Conservation (phyloP, 495 filamentous ascomycete genomes). For the Parathielavia hyrcaniae region DNA sequence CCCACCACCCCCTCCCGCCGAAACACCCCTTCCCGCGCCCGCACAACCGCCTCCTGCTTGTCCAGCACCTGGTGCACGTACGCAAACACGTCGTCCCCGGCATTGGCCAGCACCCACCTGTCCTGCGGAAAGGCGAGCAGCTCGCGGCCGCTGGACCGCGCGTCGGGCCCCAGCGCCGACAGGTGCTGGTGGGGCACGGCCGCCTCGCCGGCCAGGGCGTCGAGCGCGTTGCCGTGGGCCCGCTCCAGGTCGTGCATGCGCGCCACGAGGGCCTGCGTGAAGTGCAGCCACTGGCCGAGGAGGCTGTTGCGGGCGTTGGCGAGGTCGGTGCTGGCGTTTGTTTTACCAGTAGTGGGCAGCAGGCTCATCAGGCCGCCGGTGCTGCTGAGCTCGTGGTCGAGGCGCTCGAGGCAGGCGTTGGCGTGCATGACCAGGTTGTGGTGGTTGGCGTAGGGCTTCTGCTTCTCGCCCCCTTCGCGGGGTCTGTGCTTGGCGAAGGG, state of each 20-base stretch:
- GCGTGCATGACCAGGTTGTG: conserved; percentile 47
- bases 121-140: conserved; percentile 47
- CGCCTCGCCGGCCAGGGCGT: conserved; percentile 45
- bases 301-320: conserved; percentile 35
- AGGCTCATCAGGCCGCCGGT: conserved; percentile 47
- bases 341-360: conserved; percentile 32
- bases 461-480: conserved; percentile 14
- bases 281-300: conserved; percentile 47
- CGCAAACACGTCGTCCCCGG: conserved; percentile 43
- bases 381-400: conserved; percentile 49
- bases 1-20: conserved; percentile 30
- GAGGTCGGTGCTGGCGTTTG: conserved; percentile 29
- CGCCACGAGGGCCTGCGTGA: conserved; percentile 41
- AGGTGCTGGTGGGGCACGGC: conserved; percentile 40
- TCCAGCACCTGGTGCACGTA: conserved; percentile 43
- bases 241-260: conserved; percentile 49
- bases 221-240: conserved; percentile 41
- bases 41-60: conserved; percentile 34
- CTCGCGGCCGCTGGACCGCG: conserved; percentile 31
- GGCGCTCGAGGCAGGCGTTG: conserved; percentile 47
- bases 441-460: conserved; percentile 41
- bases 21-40: conserved; percentile 26
- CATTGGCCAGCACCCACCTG: conserved; percentile 47
- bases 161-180: conserved; percentile 33
- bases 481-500: conserved; percentile 27